Percentiles rank a stretch among this genome's conserved stretches.
Evolutionary conservation across 2,329 filamentous ascomycete species (phyloP).

Genomic region (Periglandula ipomoeae): DNA sequence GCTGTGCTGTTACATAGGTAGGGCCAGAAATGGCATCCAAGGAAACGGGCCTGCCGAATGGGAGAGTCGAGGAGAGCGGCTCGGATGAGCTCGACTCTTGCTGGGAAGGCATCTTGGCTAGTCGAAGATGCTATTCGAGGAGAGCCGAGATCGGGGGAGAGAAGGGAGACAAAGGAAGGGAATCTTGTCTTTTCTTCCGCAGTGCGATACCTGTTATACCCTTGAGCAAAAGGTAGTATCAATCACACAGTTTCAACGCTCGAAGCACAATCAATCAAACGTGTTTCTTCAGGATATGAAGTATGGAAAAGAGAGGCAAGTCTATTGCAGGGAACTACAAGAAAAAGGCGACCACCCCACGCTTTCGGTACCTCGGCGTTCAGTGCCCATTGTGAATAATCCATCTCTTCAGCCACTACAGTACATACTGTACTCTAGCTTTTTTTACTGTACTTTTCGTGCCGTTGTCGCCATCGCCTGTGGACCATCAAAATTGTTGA

Average conservation of each 20-base stretch:
- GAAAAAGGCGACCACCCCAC: neutral
- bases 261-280: neutral
- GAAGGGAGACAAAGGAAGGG: neutral
- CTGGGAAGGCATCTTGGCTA: slow-evolving; percentile 23
- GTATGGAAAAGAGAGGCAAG: neutral
- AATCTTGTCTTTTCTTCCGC: neutral
- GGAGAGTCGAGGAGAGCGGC: slow-evolving; percentile 42
- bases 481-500: slow-evolving; percentile 23
- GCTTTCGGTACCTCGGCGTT: neutral
- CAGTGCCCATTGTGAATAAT: neutral
- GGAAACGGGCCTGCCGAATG: slow-evolving; percentile 46
- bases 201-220: neutral
- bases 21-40: slow-evolving; percentile 65
- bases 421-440: neutral
- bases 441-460: slow-evolving; percentile 8
- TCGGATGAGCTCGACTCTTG: slow-evolving; percentile 30
- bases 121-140: too few species aligned
- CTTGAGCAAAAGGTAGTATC: neutral
- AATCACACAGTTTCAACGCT: neutral
- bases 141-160: neutral
- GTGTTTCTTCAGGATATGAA: neutral
- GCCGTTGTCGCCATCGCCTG: slow-evolving; percentile 3
- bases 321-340: neutral
- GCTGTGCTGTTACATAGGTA: slow-evolving; percentile 87
- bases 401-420: neutral